Percentiles rank a stretch among this genome's conserved stretches.
Evolutionary conservation across 2,329 filamentous ascomycete genomes (phyloP).

Genomic region (Pseudopyricularia javanii): DNA sequence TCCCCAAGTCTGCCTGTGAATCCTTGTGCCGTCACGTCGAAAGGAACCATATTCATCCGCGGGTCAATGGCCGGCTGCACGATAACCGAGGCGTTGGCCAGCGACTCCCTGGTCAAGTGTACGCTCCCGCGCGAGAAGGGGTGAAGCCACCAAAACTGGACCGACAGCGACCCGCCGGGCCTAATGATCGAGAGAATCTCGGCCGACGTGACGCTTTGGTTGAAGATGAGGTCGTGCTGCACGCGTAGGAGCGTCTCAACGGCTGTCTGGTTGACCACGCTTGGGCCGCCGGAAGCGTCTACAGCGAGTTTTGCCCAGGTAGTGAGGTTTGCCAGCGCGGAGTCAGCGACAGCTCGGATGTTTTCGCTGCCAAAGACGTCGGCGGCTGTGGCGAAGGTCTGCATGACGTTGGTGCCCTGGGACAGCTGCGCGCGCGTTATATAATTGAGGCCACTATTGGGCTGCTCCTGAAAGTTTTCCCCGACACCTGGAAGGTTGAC

Average conservation of each 20-base stretch:
- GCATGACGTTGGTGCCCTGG: constrained; percentile 12
- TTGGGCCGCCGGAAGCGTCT: constrained; percentile 12
- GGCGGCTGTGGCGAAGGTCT: constrained; percentile 18
- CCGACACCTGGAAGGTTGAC: constrained; percentile 37
- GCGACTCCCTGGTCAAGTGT: constrained; percentile 30
- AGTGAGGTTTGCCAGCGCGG: constrained; percentile 13
- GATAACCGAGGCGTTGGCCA: constrained; percentile 14
- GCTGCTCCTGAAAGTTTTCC: constrained; percentile 38
- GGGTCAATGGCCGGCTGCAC: constrained; percentile 37
- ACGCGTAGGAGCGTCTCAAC: constrained; percentile 26
- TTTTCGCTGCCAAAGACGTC: constrained; percentile 19
- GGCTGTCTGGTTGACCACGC: constrained; percentile 13
- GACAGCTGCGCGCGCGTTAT: constrained; percentile 9
- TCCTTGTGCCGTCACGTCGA: constrained; percentile 6
- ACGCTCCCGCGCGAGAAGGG: constrained; percentile 43
- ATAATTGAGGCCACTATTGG: constrained; percentile 19
- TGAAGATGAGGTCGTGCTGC: constrained; percentile 36
- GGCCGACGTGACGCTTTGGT: constrained; percentile 27
- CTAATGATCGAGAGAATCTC: constrained; percentile 29
- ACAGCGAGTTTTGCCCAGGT: constrained; percentile 18
- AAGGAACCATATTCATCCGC: constrained; percentile 26
- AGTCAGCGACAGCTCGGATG: constrained; percentile 9
- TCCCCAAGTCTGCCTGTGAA: constrained; percentile 8
- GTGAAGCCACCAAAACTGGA: constrained; percentile 23
- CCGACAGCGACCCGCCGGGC: constrained; percentile 17